These are phyloP conservation scores for Hortaea werneckii DNA, from an alignment of 2,329 filamentous ascomycete genomes.

Conservation along the genomic window DNA sequence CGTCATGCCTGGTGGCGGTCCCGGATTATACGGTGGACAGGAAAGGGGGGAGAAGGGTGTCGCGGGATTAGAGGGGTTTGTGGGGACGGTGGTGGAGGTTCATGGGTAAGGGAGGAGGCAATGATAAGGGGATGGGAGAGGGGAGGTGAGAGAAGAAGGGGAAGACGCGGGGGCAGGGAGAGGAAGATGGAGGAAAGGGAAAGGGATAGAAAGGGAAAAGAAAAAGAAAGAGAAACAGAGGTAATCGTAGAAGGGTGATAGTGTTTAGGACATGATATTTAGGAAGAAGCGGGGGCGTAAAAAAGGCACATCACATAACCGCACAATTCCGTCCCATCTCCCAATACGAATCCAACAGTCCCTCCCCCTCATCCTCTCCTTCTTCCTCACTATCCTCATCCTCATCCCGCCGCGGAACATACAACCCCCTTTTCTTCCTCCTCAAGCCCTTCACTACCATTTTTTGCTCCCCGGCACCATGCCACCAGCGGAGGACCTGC, in stretches of 20 bases:
- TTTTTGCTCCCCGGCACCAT: constrained; percentile 71
- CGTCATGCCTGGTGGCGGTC: constrained; percentile 60
- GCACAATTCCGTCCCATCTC: constrained; percentile 32
- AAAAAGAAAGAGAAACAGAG: too few relatives aligned
- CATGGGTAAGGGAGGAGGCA: constrained; percentile 6
- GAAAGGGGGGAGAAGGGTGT: constrained; percentile 38
- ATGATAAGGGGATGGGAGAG: too few relatives aligned
- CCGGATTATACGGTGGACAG: constrained; percentile 47
- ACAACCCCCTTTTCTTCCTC: constrained; percentile 39
- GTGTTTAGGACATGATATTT: too few relatives aligned
- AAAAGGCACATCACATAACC: constrained; percentile 39
- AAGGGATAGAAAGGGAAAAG: too few relatives aligned
- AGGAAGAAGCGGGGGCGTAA: too few relatives aligned
- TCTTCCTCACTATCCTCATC: too few relatives aligned
- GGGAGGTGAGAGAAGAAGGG: too few relatives aligned
- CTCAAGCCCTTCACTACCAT: constrained; percentile 67
- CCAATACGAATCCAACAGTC: constrained; percentile 60
- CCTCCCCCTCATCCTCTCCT: constrained; percentile 55
- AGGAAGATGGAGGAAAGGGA: too few relatives aligned
- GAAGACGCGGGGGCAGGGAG: too few relatives aligned
- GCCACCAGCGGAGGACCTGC: constrained; percentile 86
- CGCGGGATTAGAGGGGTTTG: constrained; percentile 59
- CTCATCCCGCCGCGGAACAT: too few relatives aligned
- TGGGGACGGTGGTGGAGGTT: constrained; percentile 47
- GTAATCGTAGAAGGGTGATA: too few relatives aligned